Percentiles rank a stretch among this genome's conserved stretches.
Evolutionary conservation across 2,329 filamentous ascomycete species (phyloP).

Genomic region (Alternaria metachromatica): DNA sequence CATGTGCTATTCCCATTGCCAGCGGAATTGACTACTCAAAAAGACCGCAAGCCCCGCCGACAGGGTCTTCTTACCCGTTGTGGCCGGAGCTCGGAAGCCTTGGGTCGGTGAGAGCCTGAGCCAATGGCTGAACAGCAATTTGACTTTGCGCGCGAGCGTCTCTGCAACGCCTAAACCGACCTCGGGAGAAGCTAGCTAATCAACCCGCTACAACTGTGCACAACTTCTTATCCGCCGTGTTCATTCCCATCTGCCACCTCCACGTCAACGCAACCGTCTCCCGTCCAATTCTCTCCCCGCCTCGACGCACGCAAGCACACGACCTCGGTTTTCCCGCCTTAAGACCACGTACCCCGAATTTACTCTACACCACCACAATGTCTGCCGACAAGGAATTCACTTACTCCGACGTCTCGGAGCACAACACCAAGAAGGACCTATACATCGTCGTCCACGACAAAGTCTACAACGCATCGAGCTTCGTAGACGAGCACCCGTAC

Average conservation of each 20-base stretch:
- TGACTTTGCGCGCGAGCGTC: constrained; percentile 13
- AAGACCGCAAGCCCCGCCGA: too few species aligned
- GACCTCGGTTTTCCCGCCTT: not conserved
- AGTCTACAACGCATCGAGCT: constrained; percentile 88
- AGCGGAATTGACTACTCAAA: not conserved
- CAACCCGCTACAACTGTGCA: constrained; percentile 16
- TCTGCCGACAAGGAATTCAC: constrained; percentile 47
- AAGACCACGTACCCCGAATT: not conserved
- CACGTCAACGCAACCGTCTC: constrained; percentile 2
- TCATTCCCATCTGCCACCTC: constrained; percentile 6
- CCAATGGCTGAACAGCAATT: constrained; percentile 27
- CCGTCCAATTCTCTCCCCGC: not conserved
- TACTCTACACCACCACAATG: constrained; percentile 32
- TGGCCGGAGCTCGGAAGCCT: constrained; percentile 4
- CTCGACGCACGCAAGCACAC: constrained; percentile 2
- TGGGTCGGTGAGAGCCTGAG: constrained; percentile 9
- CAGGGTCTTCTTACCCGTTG: constrained; percentile 27
- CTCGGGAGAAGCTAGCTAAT: constrained; percentile 6
- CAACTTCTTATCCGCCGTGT: constrained; percentile 20
- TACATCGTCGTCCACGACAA: constrained; percentile 94
- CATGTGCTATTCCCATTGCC: not conserved
- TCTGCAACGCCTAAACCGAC: constrained; percentile 6
- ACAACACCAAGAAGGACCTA: constrained; percentile 80
- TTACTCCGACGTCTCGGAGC: constrained; percentile 51
- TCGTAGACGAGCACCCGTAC: constrained; percentile 96